Evolutionary conservation across 768 basidiomycete species (phyloP).

Genomic region (Austroboletus festivus): DNA sequence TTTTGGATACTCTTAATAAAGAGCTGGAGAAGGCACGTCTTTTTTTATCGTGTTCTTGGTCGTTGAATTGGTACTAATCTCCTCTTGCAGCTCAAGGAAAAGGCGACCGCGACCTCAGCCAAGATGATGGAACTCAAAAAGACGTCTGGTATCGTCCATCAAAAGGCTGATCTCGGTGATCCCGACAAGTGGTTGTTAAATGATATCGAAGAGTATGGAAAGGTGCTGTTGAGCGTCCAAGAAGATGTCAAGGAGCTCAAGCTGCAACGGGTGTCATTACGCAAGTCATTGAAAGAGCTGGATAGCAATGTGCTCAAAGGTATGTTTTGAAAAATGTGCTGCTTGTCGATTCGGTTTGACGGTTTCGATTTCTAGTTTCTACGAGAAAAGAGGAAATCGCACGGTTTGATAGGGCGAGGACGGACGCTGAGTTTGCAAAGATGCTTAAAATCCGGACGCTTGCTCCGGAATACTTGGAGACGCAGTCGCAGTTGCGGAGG

Average conservation of each 20-base stretch:
- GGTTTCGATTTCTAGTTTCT: constrained; percentile 47
- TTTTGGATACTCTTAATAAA: constrained; percentile 44
- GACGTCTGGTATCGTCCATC: constrained; percentile 36
- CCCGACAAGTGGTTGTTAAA: constrained; percentile 50
- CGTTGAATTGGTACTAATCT: neutral
- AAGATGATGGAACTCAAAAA: constrained; percentile 37
- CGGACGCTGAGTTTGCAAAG: constrained; percentile 76
- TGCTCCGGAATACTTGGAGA: constrained; percentile 87
- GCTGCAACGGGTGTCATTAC: constrained; percentile 38
- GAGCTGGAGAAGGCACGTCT: constrained; percentile 61
- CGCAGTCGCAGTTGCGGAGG: constrained; percentile 71
- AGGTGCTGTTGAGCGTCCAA: constrained; percentile 34
- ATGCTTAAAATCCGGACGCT: constrained; percentile 71
- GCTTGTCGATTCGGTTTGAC: neutral
- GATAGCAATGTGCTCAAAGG: constrained; percentile 69
- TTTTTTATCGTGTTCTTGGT: neutral
- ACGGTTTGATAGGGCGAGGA: constrained; percentile 73
- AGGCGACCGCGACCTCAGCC: constrained; percentile 38
- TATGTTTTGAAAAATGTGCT: constrained; percentile 24
- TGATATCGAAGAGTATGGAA: constrained; percentile 52
- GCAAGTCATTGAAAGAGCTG: constrained; percentile 48
- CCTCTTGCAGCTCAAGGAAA: constrained; percentile 39
- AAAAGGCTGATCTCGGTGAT: constrained; percentile 45
- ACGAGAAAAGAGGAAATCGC: constrained; percentile 81
- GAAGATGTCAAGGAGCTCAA: constrained; percentile 52